These are phyloP conservation scores for Trichoderma koningii DNA, from an alignment of 2,329 filamentous ascomycete genomes.

Conservation along the genomic window DNA sequence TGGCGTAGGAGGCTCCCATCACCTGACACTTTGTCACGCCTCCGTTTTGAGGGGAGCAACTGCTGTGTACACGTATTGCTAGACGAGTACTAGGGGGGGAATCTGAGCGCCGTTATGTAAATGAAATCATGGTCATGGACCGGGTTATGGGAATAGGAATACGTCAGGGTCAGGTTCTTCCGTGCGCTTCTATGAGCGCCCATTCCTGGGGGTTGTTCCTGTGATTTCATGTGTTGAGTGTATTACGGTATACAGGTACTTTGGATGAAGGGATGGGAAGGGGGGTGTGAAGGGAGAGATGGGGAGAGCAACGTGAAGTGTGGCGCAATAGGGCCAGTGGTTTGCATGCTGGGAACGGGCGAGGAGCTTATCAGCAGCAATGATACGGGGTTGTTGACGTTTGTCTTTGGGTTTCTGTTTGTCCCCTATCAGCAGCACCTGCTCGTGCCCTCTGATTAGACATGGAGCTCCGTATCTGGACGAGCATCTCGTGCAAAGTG, in stretches of 20 bases:
- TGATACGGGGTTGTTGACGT: too few species aligned
- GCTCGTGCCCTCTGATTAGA: neutral
- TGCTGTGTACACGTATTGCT: neutral
- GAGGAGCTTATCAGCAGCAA: constrained; percentile 8
- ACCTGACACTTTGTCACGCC: constrained; percentile 26
- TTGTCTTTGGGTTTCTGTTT: too few species aligned
- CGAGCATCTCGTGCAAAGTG: neutral
- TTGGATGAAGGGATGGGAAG: neutral
- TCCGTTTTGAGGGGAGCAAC: neutral
- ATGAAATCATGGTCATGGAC: too few species aligned
- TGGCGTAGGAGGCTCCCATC: constrained; percentile 29
- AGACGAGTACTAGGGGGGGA: neutral
- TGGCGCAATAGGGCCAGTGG: constrained; percentile 19
- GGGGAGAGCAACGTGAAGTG: neutral
- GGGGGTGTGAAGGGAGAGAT: constrained; percentile 4
- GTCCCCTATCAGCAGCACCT: too few species aligned
- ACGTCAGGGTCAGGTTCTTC: neutral
- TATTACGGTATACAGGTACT: too few species aligned
- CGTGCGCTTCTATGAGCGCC: constrained; percentile 3
- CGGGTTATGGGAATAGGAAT: too few species aligned
- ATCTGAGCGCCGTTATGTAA: too few species aligned
- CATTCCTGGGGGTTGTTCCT: constrained; percentile 1
- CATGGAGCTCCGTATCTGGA: neutral
- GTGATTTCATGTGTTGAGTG: too few species aligned
- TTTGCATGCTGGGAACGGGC: constrained; percentile 20